Conservation (phyloP, 768 basidiomycete species). For the Omphalotus guepiniiformis region DNA sequence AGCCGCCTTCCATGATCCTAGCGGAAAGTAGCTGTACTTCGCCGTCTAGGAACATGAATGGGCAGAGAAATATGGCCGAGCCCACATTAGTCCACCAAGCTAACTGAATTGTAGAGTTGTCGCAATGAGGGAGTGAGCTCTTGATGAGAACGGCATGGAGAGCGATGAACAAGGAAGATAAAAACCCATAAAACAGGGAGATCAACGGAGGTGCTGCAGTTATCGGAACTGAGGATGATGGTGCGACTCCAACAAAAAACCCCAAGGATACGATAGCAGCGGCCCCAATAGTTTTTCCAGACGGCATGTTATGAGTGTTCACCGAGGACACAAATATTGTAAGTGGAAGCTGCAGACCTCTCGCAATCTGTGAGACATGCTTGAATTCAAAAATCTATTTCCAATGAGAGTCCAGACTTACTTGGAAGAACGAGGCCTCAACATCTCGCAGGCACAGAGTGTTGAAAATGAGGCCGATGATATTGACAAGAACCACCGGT, state of each 20-base stretch:
- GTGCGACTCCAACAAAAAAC: conserved; percentile 73
- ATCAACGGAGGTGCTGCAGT: conserved; percentile 45
- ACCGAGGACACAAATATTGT: conserved; percentile 72
- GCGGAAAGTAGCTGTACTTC: conserved; percentile 41
- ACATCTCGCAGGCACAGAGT: conserved; percentile 74
- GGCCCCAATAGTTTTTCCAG: conserved; percentile 50
- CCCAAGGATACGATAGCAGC: conserved; percentile 66
- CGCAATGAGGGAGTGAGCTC: conserved; percentile 58
- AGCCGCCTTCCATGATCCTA: conserved; percentile 34
- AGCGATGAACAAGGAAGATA: conserved; percentile 73
- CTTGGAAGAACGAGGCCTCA: conserved; percentile 81
- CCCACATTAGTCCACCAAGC: conserved; percentile 79
- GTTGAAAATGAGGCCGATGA: conserved; percentile 76
- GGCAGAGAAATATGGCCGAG: conserved; percentile 59
- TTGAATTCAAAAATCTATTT: not conserved
- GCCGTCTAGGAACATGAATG: conserved; percentile 55
- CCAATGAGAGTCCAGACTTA: conserved; percentile 19
- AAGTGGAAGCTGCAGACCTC: conserved; percentile 78
- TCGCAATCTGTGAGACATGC: conserved; percentile 55
- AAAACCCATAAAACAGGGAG: conserved; percentile 63
- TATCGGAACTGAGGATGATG: conserved; percentile 41
- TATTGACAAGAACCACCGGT: conserved; percentile 64
- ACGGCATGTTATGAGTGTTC: conserved; percentile 50
- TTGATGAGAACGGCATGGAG: conserved; percentile 76
- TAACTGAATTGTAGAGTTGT: conserved; percentile 68